phyloP scores from a whole-genome alignment of 1,284 basidiomycete genomes.

The Tetrapyrgos nigripes region DNA sequence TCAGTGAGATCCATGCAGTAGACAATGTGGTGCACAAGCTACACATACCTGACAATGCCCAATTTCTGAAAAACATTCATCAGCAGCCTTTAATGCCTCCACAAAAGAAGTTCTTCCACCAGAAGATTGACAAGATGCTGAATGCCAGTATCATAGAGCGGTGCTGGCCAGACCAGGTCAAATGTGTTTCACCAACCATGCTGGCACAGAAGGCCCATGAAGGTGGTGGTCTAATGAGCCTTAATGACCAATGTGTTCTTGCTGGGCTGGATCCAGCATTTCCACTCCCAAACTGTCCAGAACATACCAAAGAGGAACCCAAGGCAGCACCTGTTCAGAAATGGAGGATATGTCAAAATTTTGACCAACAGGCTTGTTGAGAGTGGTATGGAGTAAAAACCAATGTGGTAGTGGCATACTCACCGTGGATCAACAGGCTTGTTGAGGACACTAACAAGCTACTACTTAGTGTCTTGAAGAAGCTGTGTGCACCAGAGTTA shows the following conservation, averaged over 20 bases:
- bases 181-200: conserved; percentile 33
- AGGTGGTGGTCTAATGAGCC: conserved; percentile 26
- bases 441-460: too few species aligned
- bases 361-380: conserved; percentile 37
- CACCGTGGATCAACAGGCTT: too few species aligned
- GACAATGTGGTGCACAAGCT: conserved; percentile 28
- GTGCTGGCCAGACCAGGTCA: conserved; percentile 31
- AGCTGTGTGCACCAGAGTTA: too few species aligned
- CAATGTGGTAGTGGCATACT: conserved; percentile 38
- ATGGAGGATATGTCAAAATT: too few species aligned
- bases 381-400: conserved; percentile 22
- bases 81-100: conserved; percentile 32
- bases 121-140: conserved; percentile 36
- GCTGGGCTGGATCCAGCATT: conserved; percentile 24
- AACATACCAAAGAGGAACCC: too few species aligned
- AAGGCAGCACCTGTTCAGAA: too few species aligned
- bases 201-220: conserved; percentile 38
- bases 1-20: conserved; percentile 32
- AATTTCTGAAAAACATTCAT: conserved; percentile 16
- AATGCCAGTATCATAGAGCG: conserved; percentile 34
- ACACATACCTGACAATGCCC: conserved; percentile 20
- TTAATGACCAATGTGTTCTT: conserved; percentile 35
- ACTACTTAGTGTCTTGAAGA: too few species aligned
- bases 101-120: conserved; percentile 34
- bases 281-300: conserved; percentile 17